Evolutionary conservation across 208 protist genomes (phyloP).

Genomic region (Zelonia costaricensis): DNA sequence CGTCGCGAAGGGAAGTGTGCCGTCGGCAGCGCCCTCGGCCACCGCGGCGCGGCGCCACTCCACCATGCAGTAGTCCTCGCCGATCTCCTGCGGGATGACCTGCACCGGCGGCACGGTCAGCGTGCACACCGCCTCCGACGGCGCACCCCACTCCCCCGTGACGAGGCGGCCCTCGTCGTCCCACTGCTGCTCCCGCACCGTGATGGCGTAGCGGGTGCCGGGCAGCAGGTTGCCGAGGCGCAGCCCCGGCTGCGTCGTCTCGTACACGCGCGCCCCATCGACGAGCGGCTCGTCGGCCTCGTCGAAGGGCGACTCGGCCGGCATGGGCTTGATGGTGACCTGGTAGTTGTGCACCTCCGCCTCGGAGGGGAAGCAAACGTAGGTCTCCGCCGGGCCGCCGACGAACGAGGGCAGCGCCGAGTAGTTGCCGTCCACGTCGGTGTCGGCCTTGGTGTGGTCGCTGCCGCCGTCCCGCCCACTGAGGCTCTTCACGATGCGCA

Average conservation of each 20-base stretch:
- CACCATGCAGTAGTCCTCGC: constrained; percentile 89
- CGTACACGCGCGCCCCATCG: constrained; percentile 84
- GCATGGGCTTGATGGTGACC: constrained; percentile 74
- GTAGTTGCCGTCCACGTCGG: constrained; percentile 18
- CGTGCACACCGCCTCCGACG: constrained; percentile 51
- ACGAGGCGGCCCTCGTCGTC: constrained; percentile 56
- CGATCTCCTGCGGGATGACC: constrained; percentile 83
- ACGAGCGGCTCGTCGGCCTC: constrained; percentile 82
- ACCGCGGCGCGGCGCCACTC: constrained; percentile 65
- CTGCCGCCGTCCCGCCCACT: not conserved
- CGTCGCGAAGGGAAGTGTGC: not conserved
- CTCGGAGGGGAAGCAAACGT: constrained; percentile 71
- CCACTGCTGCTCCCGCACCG: constrained; percentile 84
- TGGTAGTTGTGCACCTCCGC: constrained; percentile 90
- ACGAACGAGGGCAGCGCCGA: constrained; percentile 4
- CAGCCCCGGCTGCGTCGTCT: constrained; percentile 87
- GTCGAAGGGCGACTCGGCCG: constrained; percentile 67
- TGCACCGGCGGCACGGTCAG: constrained; percentile 77
- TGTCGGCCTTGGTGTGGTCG: constrained; percentile 4
- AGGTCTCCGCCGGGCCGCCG: constrained; percentile 14
- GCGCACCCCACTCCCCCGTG: constrained; percentile 56
- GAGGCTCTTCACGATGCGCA: not conserved
- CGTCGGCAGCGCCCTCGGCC: constrained; percentile 2
- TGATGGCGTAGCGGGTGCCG: constrained; percentile 79
- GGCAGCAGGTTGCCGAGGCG: constrained; percentile 81